Base-by-base conservation (phyloP, 257 asterid genomes). In the Mitragyna speciosa region DNA sequence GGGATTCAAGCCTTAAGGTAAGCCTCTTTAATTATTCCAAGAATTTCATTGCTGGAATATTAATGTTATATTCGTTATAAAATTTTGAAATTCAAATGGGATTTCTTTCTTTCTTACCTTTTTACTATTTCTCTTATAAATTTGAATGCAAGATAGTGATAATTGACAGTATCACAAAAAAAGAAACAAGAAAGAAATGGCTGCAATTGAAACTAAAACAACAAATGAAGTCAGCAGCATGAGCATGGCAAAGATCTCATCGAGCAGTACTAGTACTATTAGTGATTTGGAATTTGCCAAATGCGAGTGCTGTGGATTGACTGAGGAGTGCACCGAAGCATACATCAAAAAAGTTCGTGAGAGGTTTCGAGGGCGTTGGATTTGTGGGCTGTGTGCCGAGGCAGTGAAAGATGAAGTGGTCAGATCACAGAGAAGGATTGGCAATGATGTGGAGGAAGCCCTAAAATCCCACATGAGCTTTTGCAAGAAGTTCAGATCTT, bases 331-430 rank as follows among this genome's bases (percentile, higher is more conserved):
- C 77, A 92, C 98, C 30, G 88, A 85, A 81, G 95, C 86, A 2
- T 94, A 94, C 87, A 84, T 86, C 56, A 81, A 67, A 72, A 83
- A 88, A 14, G 94, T 92, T 0, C 85, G 91, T 0, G 93, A 88
- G 0, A 84, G 93, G n/a, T 88, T 91, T 78, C 86, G 82, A 68
- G 96, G 96, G 22, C 87, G 89, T 31, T 94, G 98, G 98, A 88
- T 94, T 12, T 94, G 98, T 85, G 98, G 98, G 83, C 95, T 94
- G 17, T 94, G 98, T 61, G 85, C 91, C 0, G 98, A 94, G 81
- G 98, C 97, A 0, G 97, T 91, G 79, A 91, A 94, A 86, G 96
- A 94, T 3, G 98, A 94, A 82, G 73, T 87, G 10, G 87, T 22
- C n/a, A 79, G 95, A 48, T 88, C 93, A 12, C 87, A 87, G 30